Evolutionary conservation across 75 land plant genomes (phyloP), one percentile per base, ranked within the genome.

Genomic region (Larix kaempferi): DNA sequence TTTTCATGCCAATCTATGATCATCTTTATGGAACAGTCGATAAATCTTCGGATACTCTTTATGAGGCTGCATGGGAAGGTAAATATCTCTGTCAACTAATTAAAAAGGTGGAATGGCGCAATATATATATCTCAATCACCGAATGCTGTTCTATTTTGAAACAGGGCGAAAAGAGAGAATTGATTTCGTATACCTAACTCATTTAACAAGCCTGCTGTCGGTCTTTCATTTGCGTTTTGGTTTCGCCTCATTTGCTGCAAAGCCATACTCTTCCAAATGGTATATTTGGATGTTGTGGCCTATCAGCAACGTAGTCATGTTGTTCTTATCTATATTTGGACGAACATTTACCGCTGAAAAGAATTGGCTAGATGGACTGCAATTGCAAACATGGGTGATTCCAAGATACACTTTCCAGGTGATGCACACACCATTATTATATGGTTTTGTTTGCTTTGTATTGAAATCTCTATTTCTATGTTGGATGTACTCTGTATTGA

Each of bases 1-100:
- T 94, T 14, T 94, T 90, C 84, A 90, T 94, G 94, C 98, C 98
- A 12, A 27, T 94, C 3, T 94, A 94, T 56, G 98, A 94, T 75
- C 87, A 90, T 81, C 56, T 88, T 0, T 91, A 93, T 22, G 85
- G 85, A 5, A 94, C 98, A 0, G 66, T 84, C 77, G 98, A 94
- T 80, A 80, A 85, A 56, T 58, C 82, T 0, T 54, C 87, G 0
- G 95, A 95, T 78, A 57, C n/a, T 5, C 61, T 95, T 0, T 82
- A 95, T 27, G 82, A 83, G 63, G 69, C 61, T 6, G 77, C 79
- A 54, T 73, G 81, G 2, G 44, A 74, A 49, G 54, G 54, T 49
- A 49, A 49, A 49, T 49, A 10, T 49, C 12, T 49, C 0, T 22
- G 65, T 23, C 26, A 62, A n/a, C 44, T 3, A 11, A 6, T 19